A percentile compares a stretch with the other conserved stretches of the same genome.
Evolutionary conservation across 2,329 filamentous ascomycete species (phyloP).

Genomic region (Penicillium hesseltinei): DNA sequence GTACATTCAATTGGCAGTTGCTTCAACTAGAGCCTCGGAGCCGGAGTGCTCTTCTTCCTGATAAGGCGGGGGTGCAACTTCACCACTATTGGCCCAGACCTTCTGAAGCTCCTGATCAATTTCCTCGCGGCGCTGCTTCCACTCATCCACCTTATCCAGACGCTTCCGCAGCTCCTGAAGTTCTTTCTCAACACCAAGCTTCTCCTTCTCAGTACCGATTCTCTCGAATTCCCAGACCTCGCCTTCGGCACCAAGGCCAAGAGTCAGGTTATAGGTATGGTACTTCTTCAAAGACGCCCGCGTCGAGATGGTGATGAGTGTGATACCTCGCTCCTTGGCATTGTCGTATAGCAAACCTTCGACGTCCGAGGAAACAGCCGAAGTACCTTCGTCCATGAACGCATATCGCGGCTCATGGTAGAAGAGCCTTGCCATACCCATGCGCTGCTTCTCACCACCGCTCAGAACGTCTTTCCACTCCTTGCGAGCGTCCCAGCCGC

Average conservation of each 20-base stretch:
- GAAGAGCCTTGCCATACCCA: slow-evolving; percentile 83
- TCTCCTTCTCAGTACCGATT: slow-evolving; percentile 91
- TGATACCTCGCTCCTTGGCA: slow-evolving; percentile 90
- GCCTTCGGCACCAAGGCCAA: slow-evolving; percentile 77
- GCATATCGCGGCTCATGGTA: slow-evolving; percentile 96
- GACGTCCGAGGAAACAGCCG: slow-evolving; percentile 89
- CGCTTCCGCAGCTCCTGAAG: slow-evolving; percentile 78
- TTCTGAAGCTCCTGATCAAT: slow-evolving; percentile 77
- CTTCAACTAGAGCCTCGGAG: slow-evolving; percentile 5
- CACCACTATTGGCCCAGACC: slow-evolving; percentile 56
- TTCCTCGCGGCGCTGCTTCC: slow-evolving; percentile 73
- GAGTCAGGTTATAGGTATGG: slow-evolving; percentile 83
- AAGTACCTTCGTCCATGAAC: slow-evolving; percentile 93
- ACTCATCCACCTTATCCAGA: slow-evolving; percentile 76
- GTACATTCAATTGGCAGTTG: slow-evolving; percentile 2
- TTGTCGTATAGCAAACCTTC: slow-evolving; percentile 91
- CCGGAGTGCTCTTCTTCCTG: slow-evolving; percentile 22
- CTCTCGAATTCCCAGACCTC: slow-evolving; percentile 89
- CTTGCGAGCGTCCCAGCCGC: slow-evolving; percentile 93
- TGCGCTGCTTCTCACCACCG: slow-evolving; percentile 94
- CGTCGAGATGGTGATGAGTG: slow-evolving; percentile 92
- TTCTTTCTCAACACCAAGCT: slow-evolving; percentile 89
- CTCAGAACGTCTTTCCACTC: slow-evolving; percentile 99
- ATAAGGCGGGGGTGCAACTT: slow-evolving; percentile 40
- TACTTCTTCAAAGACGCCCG: slow-evolving; percentile 93